Conservation (phyloP, 1,284 basidiomycete species). For the Cronartium quercuum region DNA sequence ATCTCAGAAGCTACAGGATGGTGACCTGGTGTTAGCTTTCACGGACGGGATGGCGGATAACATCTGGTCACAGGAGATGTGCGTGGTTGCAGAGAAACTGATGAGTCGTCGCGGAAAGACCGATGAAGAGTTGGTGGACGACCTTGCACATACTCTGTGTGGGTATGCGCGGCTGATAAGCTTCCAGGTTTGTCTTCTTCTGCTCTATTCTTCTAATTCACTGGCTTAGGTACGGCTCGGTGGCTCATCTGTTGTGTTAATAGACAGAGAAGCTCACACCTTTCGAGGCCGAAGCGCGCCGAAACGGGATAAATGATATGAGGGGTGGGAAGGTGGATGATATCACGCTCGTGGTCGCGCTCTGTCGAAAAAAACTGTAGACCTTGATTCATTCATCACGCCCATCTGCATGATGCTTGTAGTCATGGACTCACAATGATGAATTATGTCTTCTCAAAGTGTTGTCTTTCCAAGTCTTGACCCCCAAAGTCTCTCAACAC, state of each 20-base stretch:
- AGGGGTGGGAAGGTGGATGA: constrained; percentile 31
- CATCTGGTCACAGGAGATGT: constrained; percentile 24
- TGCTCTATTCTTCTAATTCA: too few species aligned
- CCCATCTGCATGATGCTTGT: too few species aligned
- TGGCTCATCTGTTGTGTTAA: background rate
- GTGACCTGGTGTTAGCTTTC: constrained; percentile 26
- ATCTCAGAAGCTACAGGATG: background rate
- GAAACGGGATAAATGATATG: constrained; percentile 25
- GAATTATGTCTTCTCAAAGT: too few species aligned
- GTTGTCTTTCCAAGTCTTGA: too few species aligned
- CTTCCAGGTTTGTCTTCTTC: constrained; percentile 13
- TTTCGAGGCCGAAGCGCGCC: constrained; percentile 21
- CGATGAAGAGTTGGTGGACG: background rate
- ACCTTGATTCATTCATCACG: too few species aligned
- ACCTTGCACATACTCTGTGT: constrained; percentile 1
- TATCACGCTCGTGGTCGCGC: constrained; percentile 12
- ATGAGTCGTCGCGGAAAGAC: background rate
- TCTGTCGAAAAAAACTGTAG: too few species aligned
- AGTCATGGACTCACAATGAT: too few species aligned
- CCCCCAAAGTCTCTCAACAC: too few species aligned
- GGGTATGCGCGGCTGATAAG: background rate
- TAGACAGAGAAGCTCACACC: constrained; percentile 17
- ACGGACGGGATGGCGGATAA: constrained; percentile 34
- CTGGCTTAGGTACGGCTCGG: background rate
- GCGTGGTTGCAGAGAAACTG: background rate